phyloP scores from a whole-genome alignment of 768 basidiomycete genomes.

The Cystofilobasidium capitatum region DNA sequence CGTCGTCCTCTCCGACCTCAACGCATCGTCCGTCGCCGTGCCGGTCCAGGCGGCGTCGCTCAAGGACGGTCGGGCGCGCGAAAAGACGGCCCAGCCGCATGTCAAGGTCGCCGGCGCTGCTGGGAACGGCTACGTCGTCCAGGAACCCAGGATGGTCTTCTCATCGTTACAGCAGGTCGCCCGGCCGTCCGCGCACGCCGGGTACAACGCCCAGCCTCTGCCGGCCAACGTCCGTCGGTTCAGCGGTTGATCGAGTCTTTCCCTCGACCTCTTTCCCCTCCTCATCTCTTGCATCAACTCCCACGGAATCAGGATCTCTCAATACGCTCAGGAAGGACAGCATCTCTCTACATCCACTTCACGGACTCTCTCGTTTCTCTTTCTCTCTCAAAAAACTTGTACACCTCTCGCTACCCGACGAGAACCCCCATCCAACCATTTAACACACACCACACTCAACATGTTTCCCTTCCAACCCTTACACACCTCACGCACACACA shows the following conservation, averaged over 20 bases:
- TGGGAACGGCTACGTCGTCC: constrained; percentile 21
- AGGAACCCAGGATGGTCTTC: constrained; percentile 22
- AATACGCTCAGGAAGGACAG: too few species aligned
- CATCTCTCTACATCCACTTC: too few species aligned
- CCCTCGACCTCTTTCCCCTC: too few species aligned
- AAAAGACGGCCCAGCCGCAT: neutral
- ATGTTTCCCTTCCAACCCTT: too few species aligned
- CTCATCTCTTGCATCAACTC: too few species aligned
- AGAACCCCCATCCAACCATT: too few species aligned
- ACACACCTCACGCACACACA: too few species aligned
- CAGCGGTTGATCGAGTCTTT: neutral
- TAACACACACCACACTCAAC: too few species aligned
- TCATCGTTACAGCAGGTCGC: constrained; percentile 1
- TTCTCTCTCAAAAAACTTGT: too few species aligned
- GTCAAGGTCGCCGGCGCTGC: neutral
- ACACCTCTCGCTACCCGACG: too few species aligned
- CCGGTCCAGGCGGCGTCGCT: neutral
- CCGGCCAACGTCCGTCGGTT: neutral
- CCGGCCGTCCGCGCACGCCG: neutral
- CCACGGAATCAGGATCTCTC: too few species aligned
- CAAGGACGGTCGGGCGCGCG: neutral
- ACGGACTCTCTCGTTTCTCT: too few species aligned
- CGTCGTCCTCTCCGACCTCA: neutral
- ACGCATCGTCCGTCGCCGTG: neutral
- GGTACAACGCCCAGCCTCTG: neutral